Conservation (phyloP, 2,329 filamentous ascomycete species). For the Mycocentrospora acerina region DNA sequence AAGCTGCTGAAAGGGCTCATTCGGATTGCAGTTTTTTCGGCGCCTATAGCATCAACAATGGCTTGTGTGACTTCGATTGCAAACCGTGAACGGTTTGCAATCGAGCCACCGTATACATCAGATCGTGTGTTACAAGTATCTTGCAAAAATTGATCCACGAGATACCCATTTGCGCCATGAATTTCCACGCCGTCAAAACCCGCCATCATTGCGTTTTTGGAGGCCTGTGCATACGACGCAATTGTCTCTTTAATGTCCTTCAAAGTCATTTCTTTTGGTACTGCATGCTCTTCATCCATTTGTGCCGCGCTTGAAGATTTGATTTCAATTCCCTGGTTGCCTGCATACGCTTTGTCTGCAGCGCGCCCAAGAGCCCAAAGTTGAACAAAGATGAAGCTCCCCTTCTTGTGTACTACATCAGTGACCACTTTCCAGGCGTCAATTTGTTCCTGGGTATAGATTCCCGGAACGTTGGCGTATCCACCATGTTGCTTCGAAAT, state of each 20-base stretch:
- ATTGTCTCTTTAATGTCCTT: conserved; percentile 44
- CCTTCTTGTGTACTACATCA: conserved; percentile 63
- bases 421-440: conserved; percentile 62
- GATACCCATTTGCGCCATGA: conserved; percentile 64
- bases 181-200: conserved; percentile 64
- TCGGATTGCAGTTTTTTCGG: conserved; percentile 59
- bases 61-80: conserved; percentile 56
- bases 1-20: conserved; percentile 63
- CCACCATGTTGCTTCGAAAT: conserved; percentile 51
- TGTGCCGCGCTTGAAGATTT: conserved; percentile 35
- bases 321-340: conserved; percentile 38
- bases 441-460: conserved; percentile 53
- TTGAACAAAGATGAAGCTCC: conserved; percentile 62
- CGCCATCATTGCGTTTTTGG: conserved; percentile 50
- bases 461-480: conserved; percentile 58
- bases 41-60: conserved; percentile 55
- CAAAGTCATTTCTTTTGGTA: conserved; percentile 41
- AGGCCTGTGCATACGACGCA: conserved; percentile 44
- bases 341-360: conserved; percentile 43
- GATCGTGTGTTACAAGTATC: conserved; percentile 57
- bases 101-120: conserved; percentile 50
- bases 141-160: conserved; percentile 67
- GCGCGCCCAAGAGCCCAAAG: conserved; percentile 63
- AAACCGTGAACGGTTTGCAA: conserved; percentile 57
- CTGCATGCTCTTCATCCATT: conserved; percentile 45